phyloP scores from a whole-genome alignment of 352 stramenopile genomes.

The Phytophthora aleatoria region DNA sequence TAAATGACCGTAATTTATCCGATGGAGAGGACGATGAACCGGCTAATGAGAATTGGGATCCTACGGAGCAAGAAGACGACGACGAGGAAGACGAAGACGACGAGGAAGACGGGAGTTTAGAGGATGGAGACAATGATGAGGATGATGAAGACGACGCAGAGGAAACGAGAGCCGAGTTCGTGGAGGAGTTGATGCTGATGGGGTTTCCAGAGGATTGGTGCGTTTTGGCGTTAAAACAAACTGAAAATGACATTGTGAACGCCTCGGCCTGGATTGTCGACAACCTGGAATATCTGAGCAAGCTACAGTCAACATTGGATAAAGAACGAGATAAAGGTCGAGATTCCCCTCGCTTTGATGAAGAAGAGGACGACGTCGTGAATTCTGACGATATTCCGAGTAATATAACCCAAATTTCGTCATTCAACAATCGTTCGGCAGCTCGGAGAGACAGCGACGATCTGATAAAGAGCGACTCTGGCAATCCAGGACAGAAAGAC shows the following conservation, averaged over 20 bases:
- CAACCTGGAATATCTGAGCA: conserved; percentile 91
- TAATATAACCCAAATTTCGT: neutral
- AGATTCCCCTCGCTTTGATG: conserved; percentile 48
- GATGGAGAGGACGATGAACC: conserved; percentile 13
- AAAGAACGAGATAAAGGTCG: conserved; percentile 58
- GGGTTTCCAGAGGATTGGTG: conserved; percentile 94
- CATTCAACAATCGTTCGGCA: conserved; percentile 4
- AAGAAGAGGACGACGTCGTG: conserved; percentile 67
- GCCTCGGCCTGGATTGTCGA: conserved; percentile 94
- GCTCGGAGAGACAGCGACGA: conserved; percentile 8
- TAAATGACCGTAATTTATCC: conserved; percentile 1
- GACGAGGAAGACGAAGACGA: conserved; percentile 25
- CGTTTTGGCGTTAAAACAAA: conserved; percentile 89
- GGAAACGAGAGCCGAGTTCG: conserved; percentile 70
- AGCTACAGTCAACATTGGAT: conserved; percentile 76
- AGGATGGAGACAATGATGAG: conserved; percentile 30
- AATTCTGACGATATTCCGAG: conserved; percentile 4
- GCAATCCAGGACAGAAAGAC: neutral
- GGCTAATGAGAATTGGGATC: conserved; percentile 22
- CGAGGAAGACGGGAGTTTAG: conserved; percentile 17
- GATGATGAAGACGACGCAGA: conserved; percentile 61
- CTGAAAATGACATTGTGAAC: conserved; percentile 89
- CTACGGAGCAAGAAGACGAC: conserved; percentile 1
- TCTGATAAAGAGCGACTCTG: neutral
- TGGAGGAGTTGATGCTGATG: conserved; percentile 93